Evolutionary conservation across 495 filamentous ascomycete genomes (phyloP).

Genomic region (Xylaria castorea): DNA sequence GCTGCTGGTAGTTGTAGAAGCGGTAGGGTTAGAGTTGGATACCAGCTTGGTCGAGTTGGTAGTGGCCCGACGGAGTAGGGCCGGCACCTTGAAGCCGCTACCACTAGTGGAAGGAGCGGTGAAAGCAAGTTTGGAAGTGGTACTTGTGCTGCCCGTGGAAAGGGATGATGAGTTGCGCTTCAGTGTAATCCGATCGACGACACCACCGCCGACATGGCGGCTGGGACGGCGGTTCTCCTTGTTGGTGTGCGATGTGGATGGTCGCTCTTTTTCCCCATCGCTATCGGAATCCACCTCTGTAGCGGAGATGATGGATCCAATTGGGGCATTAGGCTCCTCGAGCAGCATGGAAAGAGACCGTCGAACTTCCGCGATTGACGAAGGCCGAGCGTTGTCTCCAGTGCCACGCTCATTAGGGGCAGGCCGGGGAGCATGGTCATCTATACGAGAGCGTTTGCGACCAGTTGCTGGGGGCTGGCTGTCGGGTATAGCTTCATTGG

Average conservation of each 20-base stretch:
- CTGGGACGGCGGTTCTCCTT: slow-evolving; percentile 51
- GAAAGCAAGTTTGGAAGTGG: slow-evolving; percentile 66
- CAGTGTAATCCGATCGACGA: slow-evolving; percentile 84
- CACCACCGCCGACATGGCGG: slow-evolving; percentile 44
- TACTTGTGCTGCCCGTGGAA: slow-evolving; percentile 31
- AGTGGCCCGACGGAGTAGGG: slow-evolving; percentile 78
- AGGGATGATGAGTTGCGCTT: slow-evolving; percentile 63
- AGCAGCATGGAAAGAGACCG: slow-evolving; percentile 81
- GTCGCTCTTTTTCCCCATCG: slow-evolving; percentile 48
- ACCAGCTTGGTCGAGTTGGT: slow-evolving; percentile 61
- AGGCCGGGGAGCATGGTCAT: slow-evolving; percentile 63
- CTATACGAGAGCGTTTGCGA: slow-evolving; percentile 38
- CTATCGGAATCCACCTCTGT: slow-evolving; percentile 52
- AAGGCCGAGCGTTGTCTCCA: slow-evolving; percentile 63
- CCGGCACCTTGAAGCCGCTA: slow-evolving; percentile 72
- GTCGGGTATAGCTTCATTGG: slow-evolving; percentile 46
- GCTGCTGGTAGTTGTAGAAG: slow-evolving; percentile 41
- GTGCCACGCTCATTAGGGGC: slow-evolving; percentile 70
- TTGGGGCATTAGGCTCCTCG: slow-evolving; percentile 68
- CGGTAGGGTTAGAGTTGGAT: slow-evolving; percentile 30
- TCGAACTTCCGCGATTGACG: slow-evolving; percentile 77
- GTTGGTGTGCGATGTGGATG: slow-evolving; percentile 35
- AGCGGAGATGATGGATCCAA: slow-evolving; percentile 51
- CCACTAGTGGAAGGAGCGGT: slow-evolving; percentile 49
- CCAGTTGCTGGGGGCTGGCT: slow-evolving; percentile 46